Conservation (phyloP, 2,329 filamentous ascomycete genomes). For the Chaetomiaceae sp. region DNA sequence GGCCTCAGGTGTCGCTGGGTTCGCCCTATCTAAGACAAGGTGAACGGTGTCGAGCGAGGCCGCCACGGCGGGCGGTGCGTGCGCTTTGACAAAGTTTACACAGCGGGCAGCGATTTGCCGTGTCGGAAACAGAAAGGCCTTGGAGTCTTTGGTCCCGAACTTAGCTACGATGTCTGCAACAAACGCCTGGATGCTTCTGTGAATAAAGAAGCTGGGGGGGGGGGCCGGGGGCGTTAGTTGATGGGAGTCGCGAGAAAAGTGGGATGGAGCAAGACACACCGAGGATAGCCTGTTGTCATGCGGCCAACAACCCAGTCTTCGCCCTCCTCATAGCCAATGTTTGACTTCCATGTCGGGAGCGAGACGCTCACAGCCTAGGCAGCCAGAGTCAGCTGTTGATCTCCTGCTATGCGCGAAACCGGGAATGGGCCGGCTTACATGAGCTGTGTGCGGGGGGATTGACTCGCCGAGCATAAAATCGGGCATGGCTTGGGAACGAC, state of each 20-base stretch:
- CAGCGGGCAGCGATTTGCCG: slow-evolving; percentile 66
- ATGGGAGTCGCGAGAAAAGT: not conserved
- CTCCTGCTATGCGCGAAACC: too few relatives aligned
- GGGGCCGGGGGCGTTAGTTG: slow-evolving; percentile 12
- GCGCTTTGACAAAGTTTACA: slow-evolving; percentile 63
- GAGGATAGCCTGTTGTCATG: slow-evolving; percentile 88
- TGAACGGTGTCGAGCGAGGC: slow-evolving; percentile 54
- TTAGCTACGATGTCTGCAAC: slow-evolving; percentile 61
- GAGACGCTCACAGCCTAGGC: slow-evolving; percentile 89
- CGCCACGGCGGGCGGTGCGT: slow-evolving; percentile 49
- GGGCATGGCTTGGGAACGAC: slow-evolving; percentile 37
- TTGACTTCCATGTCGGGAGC: slow-evolving; percentile 85
- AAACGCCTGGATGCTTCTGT: slow-evolving; percentile 74
- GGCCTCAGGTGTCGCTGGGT: slow-evolving; percentile 45
- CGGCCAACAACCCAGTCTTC: slow-evolving; percentile 77
- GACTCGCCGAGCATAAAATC: slow-evolving; percentile 59
- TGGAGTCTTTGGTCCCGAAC: slow-evolving; percentile 58
- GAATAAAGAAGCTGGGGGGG: slow-evolving; percentile 79
- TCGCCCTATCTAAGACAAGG: slow-evolving; percentile 57
- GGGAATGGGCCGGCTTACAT: slow-evolving; percentile 51
- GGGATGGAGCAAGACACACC: slow-evolving; percentile 43
- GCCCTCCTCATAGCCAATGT: slow-evolving; percentile 91
- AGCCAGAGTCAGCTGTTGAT: slow-evolving; percentile 7
- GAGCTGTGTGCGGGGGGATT: slow-evolving; percentile 72
- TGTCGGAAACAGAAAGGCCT: slow-evolving; percentile 81